Evolutionary conservation across 108 stramenopile genomes (phyloP).

Genomic region (Skeletonema potamos): DNA sequence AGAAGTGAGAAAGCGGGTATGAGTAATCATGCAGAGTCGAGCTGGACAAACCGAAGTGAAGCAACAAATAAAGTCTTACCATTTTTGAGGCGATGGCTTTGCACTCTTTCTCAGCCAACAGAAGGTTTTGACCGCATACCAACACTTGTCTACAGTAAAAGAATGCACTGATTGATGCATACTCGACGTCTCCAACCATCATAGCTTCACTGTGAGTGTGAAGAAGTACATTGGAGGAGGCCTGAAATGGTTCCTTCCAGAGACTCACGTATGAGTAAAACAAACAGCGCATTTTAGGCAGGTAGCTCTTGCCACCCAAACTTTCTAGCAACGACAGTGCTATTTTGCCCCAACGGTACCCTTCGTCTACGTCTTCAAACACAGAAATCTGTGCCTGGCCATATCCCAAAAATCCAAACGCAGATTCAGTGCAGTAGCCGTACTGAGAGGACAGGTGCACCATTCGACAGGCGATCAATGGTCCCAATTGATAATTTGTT

Average conservation of each 20-base stretch:
- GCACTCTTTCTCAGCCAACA: background rate
- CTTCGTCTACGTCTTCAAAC: slow-evolving; percentile 20
- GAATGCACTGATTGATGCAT: background rate
- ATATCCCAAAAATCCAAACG: slow-evolving; percentile 11
- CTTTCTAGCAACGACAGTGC: slow-evolving; percentile 12
- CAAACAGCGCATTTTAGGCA: background rate
- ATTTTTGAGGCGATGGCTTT: background rate
- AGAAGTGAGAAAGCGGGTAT: background rate
- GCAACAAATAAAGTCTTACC: background rate
- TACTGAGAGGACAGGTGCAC: slow-evolving; percentile 18
- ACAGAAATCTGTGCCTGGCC: slow-evolving; percentile 7
- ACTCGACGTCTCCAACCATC: slow-evolving; percentile 1
- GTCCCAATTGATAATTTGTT: background rate
- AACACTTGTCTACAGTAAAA: background rate
- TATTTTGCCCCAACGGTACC: slow-evolving; percentile 15
- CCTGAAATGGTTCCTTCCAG: background rate
- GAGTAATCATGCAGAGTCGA: background rate
- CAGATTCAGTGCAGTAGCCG: slow-evolving; percentile 22
- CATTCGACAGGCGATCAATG: slow-evolving; percentile 18
- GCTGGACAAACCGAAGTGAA: background rate
- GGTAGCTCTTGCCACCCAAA: background rate
- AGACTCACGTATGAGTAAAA: background rate
- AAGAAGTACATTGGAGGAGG: background rate
- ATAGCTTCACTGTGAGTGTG: background rate
- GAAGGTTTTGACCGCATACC: background rate